Evolutionary conservation across 2,329 filamentous ascomycete species (phyloP), one percentile per base, ranked within the genome.

Genomic region (Botryotinia globosa): DNA sequence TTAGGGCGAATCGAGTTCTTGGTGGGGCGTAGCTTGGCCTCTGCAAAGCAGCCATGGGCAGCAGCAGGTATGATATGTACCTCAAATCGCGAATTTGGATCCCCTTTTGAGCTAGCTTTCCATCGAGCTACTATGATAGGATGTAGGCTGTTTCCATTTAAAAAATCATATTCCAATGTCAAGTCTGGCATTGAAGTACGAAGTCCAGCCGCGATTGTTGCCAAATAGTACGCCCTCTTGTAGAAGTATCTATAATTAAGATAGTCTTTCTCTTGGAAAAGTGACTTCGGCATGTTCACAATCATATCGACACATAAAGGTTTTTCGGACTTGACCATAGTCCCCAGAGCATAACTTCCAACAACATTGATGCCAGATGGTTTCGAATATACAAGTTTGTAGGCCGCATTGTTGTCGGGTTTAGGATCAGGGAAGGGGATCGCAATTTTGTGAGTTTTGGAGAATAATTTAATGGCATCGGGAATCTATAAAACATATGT

Each of bases 221-320:
- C 93, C 68, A 98, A 84, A 80, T 97, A 98, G 82, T 95, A 98
- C 20, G 96, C 92, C 75, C 94, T 87, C 79, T 97, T 97, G 83
- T 98, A 94, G 80, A 98, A 97, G 83, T 97, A 98, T 74, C 96
- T 89, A 84, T 96, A 87, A 81, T 97, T 94, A 67, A 94, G 86
- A 81, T 95, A 98, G 82, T 99, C 96, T 83, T 98, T 98, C 62
- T 97, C 93, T 79, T 97, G 94, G 78, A 98, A 94, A 20, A 97
- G 83, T 1, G 87, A 83, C 73, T 84, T 82, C 8, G 96, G 95
- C 89, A 99, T 97, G 65, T 92, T 92, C 25, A 97, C 89, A 9
- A 95, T 90, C 87, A 98, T 88, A 81, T 98, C 95, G 74, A 98
- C 86, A 25, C 87, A 85, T 39, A 90, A 83, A 39, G 81, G 82